Percentiles rank a stretch among this genome's conserved stretches.
Evolutionary conservation across 257 asterid species (phyloP).

Genomic region (Gentiana straminea): DNA sequence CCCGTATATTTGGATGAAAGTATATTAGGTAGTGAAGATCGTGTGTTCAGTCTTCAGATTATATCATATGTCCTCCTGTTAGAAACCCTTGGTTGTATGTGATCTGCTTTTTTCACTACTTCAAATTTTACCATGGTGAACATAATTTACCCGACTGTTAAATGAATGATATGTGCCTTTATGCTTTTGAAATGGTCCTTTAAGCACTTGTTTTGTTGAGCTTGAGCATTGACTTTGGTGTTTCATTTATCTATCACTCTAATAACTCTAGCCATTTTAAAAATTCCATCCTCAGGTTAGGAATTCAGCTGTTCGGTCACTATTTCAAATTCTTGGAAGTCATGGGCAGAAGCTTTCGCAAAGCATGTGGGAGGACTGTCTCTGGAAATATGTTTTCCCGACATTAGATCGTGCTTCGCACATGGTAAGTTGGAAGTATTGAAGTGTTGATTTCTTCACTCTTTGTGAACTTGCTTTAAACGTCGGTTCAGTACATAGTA

Average conservation of each 20-base stretch:
- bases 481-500: not conserved
- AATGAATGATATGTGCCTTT: too few species aligned
- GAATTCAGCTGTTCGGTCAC: conserved; percentile 91
- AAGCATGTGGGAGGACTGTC: conserved; percentile 95
- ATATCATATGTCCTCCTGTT: too few species aligned
- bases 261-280: conserved; percentile 6
- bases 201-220: too few species aligned
- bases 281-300: conserved; percentile 53
- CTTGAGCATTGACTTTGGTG: too few species aligned
- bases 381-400: conserved; percentile 82
- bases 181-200: too few species aligned
- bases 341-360: conserved; percentile 91
- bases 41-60: too few species aligned
- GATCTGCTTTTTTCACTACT: too few species aligned
- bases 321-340: conserved; percentile 95
- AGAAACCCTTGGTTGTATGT: too few species aligned
- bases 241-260: not conserved
- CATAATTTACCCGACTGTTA: too few species aligned
- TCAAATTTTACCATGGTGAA: too few species aligned
- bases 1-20: too few species aligned
- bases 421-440: conserved; percentile 43
- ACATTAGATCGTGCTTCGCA: conserved; percentile 81
- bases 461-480: conserved; percentile 3
- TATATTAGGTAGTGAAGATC: too few species aligned
- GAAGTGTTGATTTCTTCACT: conserved; percentile 6